Evolutionary conservation across 2,329 filamentous ascomycete genomes (phyloP), one percentile per base, ranked within the genome.

Genomic region (Sarocladium oryzae): DNA sequence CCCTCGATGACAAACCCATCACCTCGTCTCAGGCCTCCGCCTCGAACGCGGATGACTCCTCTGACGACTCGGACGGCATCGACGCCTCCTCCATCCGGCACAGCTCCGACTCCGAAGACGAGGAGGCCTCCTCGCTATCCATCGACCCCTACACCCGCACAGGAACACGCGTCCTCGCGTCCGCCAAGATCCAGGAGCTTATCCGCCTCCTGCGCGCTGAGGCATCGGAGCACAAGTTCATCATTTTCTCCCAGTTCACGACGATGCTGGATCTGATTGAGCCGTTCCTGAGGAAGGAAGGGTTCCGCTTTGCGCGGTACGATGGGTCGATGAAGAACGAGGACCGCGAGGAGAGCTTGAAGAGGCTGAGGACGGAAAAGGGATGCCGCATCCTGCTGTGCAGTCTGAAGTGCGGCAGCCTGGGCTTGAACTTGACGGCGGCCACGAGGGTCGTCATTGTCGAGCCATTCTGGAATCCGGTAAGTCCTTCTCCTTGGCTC

Each of bases 391-490:
- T 99, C 4, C 73, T 99, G 43, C 83, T 99, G 15, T 99, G 93
- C 69, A 95, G 88, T 69, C 77, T 99, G 56, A 93, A 95, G 61
- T 97, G 93, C 61, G 93, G 93, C 56, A 91, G 89, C 48, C 70
- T 99, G 41, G 93, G 93, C 2, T 81, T 99, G 24, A 99, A 99
- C 67, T 75, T 99, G 50, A 99, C 93, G 6, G 93, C 91, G 0
- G 93, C 93, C 9, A 93, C 87, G 55, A 81, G 93, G 16, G 93
- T 99, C 3, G 84, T 99, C 50, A 95, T 99, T 59, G 76, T 99
- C 38, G 93, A 99, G 68, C 93, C 93, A 0, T 99, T 99, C 69
- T 99, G 93, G 93, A 99, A 99, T 67, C 93, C 90, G 2, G 84
- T 86, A 75, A 65, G 81, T 73, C 23, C 7, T 2, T 38, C 46